phyloP scores from a whole-genome alignment of 305 asterid species.

The Fraxinus baroniana region DNA sequence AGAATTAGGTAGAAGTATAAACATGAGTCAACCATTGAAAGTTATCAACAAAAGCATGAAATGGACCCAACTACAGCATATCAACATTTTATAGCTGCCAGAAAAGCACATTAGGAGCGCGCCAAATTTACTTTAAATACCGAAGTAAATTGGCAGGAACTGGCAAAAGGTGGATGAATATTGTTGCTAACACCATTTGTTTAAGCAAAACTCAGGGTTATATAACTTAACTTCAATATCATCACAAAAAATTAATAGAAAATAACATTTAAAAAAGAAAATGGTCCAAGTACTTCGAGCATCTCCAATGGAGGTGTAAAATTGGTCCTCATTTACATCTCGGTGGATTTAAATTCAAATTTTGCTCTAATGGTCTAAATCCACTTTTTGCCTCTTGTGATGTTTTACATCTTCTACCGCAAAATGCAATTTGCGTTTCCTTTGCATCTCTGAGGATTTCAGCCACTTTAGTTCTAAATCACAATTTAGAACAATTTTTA shows the following conservation, averaged over 20 bases:
- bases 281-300: neutral
- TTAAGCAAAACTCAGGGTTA: neutral
- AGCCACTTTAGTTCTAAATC: neutral
- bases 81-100: neutral
- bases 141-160: neutral
- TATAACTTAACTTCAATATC: neutral
- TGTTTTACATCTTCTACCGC: neutral
- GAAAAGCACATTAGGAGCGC: neutral
- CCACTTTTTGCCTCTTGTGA: neutral
- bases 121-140: neutral
- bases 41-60: constrained; percentile 5
- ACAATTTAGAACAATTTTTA: neutral
- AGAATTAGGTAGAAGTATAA: constrained; percentile 24
- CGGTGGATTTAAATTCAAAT: neutral
- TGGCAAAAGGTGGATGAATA: neutral
- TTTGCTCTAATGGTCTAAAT: neutral
- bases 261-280: neutral
- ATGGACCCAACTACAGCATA: neutral
- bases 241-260: neutral
- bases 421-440: neutral
- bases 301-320: neutral
- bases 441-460: neutral
- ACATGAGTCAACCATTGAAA: neutral
- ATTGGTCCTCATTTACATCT: neutral
- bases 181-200: neutral